Evolutionary conservation across 495 filamentous ascomycete genomes (phyloP).

Genomic region (Trichoderma parareesei): DNA sequence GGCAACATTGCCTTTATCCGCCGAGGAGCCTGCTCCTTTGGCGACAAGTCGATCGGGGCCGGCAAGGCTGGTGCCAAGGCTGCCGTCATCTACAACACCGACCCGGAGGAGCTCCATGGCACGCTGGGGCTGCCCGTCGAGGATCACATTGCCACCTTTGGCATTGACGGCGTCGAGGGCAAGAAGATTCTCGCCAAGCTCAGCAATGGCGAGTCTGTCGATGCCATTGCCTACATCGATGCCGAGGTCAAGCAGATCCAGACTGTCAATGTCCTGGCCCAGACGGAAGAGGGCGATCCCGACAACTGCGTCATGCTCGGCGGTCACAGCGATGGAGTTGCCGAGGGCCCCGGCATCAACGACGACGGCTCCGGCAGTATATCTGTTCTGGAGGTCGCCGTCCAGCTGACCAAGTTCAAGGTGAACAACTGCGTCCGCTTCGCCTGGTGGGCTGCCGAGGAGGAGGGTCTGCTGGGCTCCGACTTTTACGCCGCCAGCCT

Average conservation of each 20-base stretch:
- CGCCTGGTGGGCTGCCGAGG: constrained; percentile 50
- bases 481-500: constrained; percentile 46
- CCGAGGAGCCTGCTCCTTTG: constrained; percentile 53
- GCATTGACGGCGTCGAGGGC: constrained; percentile 44
- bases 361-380: constrained; percentile 49
- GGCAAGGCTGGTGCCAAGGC: constrained; percentile 51
- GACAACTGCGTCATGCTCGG: constrained; percentile 52
- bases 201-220: constrained; percentile 35
- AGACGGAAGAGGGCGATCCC: constrained; percentile 45
- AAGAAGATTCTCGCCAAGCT: constrained; percentile 39
- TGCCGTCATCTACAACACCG: constrained; percentile 54
- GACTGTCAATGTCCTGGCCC: constrained; percentile 47
- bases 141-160: constrained; percentile 50
- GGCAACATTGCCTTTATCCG: constrained; percentile 49
- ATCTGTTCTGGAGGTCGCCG: constrained; percentile 46
- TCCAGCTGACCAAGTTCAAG: constrained; percentile 38
- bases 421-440: constrained; percentile 51
- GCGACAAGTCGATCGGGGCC: constrained; percentile 48
- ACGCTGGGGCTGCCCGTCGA: constrained; percentile 45
- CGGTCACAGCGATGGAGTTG: constrained; percentile 47
- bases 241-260: constrained; percentile 34
- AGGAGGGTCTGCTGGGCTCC: constrained; percentile 50
- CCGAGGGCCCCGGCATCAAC: constrained; percentile 41
- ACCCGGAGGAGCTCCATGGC: constrained; percentile 37
- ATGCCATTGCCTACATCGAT: constrained; percentile 49